Evolutionary conservation across 495 filamentous ascomycete species (phyloP).

Genomic region (Penicillium chermesinum): DNA sequence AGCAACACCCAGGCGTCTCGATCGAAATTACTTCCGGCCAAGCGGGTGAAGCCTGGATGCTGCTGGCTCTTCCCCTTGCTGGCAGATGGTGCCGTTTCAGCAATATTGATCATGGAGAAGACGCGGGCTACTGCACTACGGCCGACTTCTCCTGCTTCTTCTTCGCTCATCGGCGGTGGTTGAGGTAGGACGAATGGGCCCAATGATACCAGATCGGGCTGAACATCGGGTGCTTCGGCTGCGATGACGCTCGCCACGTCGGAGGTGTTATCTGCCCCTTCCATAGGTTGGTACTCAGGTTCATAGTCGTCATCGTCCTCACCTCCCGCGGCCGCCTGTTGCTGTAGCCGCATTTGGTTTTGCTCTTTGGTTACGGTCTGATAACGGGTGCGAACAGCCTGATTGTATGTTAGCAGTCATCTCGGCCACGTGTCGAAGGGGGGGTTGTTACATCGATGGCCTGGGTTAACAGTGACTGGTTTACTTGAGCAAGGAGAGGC

Average conservation of each 20-base stretch:
- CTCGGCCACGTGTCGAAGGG: not conserved
- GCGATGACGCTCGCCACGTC: slow-evolving; percentile 65
- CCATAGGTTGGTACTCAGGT: slow-evolving; percentile 69
- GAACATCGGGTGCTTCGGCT: slow-evolving; percentile 45
- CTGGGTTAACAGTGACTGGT: slow-evolving; percentile 57
- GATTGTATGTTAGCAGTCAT: slow-evolving; percentile 19
- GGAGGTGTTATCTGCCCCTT: slow-evolving; percentile 65
- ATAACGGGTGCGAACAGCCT: slow-evolving; percentile 46
- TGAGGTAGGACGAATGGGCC: slow-evolving; percentile 72
- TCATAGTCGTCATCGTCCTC: slow-evolving; percentile 90
- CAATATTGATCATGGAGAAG: slow-evolving; percentile 65
- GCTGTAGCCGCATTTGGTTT: slow-evolving; percentile 32
- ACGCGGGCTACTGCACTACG: slow-evolving; percentile 66
- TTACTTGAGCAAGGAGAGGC: slow-evolving; percentile 59
- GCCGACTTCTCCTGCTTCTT: slow-evolving; percentile 62
- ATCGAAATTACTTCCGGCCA: slow-evolving; percentile 82
- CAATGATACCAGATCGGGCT: slow-evolving; percentile 53
- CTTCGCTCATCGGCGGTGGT: slow-evolving; percentile 64
- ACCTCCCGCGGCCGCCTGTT: slow-evolving; percentile 44
- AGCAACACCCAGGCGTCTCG: slow-evolving; percentile 88
- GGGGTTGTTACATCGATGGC: slow-evolving; percentile 52
- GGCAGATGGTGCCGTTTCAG: slow-evolving; percentile 59
- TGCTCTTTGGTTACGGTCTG: slow-evolving; percentile 41
- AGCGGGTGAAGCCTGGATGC: slow-evolving; percentile 64
- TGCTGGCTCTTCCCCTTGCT: slow-evolving; percentile 36